Evolutionary conservation across 2,329 filamentous ascomycete genomes (phyloP), one percentile per base, ranked within the genome.

Genomic region (Didymella keratinophila): DNA sequence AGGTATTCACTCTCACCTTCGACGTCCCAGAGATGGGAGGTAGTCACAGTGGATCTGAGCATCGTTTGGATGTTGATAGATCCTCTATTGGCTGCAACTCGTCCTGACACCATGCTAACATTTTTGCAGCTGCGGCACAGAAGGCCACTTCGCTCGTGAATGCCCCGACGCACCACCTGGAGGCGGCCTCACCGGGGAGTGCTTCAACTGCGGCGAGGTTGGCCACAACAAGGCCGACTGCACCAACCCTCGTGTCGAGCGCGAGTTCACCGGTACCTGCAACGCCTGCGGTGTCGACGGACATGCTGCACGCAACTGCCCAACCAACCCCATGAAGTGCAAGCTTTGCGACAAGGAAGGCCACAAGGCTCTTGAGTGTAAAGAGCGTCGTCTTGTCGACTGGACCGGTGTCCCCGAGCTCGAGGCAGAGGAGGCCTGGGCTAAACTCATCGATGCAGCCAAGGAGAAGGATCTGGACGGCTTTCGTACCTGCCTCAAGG

Each of bases 141-240:
- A 71, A 3, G 78, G 78, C 1, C 82, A 83, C 70, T 81, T 81
- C 53, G 76, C 80, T 37, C 79, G 80, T 50, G 80, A 84, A 39
- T 84, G 82, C 60, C 78, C 81, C 1, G 71, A 81, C 45, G 78
- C 81, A 77, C 70, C 69, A 21, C 61, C 64, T 27, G 69, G 71
- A 36, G 65, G 69, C 39, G 69, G 71, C 18, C 72, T 76, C 69
- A 78, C 71, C 14, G 78, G 81, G 21, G 79, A 78, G 43, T 88
- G 86, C 78, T 87, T 77, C 81, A 88, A 87, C 74, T 89, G 86
- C 62, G 84, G 84, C 51, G 75, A 87, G 65, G 66, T 77, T 30
- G 84, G 87, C 14, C 87, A 90, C 79, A 85, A 80, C 75, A 89
- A 87, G 75, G 76, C 81, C 1, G 87, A 89, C 8, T 89, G 87